Percentiles rank a stretch among this genome's conserved stretches.
phyloP scores from a whole-genome alignment of 169 alveolate genomes.

The Cryptosporidium sp. region DNA sequence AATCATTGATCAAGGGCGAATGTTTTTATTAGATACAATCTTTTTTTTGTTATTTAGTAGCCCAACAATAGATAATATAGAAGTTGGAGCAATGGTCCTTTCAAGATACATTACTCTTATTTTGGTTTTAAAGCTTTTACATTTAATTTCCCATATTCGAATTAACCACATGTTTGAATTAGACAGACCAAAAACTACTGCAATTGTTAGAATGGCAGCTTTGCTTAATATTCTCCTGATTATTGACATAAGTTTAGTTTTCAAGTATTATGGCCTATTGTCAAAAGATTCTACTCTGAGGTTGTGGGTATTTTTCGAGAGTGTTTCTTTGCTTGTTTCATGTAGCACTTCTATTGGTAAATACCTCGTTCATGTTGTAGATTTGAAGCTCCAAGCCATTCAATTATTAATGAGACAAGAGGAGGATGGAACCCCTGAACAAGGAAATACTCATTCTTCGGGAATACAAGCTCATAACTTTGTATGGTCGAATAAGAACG shows the following conservation, averaged over 20 bases:
- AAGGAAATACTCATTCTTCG: neutral
- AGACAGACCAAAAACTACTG: constrained; percentile 83
- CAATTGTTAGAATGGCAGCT: constrained; percentile 73
- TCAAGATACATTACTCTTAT: constrained; percentile 81
- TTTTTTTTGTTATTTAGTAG: constrained; percentile 86
- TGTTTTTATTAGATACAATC: constrained; percentile 87
- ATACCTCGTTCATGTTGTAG: constrained; percentile 78
- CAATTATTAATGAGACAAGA: constrained; percentile 9
- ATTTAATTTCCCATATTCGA: constrained; percentile 84
- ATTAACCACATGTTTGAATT: constrained; percentile 85
- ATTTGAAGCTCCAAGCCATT: constrained; percentile 68
- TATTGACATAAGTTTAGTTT: constrained; percentile 78
- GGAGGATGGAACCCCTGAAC: constrained; percentile 16
- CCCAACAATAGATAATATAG: constrained; percentile 86
- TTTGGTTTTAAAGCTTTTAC: constrained; percentile 85
- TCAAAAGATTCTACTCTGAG: constrained; percentile 85
- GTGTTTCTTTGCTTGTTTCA: constrained; percentile 77
- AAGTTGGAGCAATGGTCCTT: constrained; percentile 82
- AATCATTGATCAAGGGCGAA: constrained; percentile 85
- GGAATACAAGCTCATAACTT: constrained; percentile 21
- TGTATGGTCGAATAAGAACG: constrained; percentile 57
- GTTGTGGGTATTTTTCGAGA: constrained; percentile 88
- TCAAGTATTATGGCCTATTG: constrained; percentile 78
- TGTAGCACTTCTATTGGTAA: constrained; percentile 77
- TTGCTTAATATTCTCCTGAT: constrained; percentile 78